These are phyloP conservation scores for Penicillium arizonense DNA, from an alignment of 495 filamentous ascomycete genomes.

Conservation along the genomic window DNA sequence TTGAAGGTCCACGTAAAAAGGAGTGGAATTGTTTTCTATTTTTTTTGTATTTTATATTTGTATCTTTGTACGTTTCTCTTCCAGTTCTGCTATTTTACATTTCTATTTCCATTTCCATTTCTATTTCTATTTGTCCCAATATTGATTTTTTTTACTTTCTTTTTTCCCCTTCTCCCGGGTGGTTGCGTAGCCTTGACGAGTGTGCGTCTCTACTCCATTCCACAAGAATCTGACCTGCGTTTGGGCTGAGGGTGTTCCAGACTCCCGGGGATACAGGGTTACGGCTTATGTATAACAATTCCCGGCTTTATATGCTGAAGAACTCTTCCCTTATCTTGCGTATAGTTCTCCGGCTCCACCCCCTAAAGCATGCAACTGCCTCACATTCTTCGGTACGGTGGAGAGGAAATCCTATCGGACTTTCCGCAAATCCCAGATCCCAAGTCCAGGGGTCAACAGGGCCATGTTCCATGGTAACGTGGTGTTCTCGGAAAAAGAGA, in stretches of 20 bases:
- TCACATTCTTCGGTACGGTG: not conserved
- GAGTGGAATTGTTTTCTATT: not conserved
- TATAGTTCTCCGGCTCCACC: not conserved
- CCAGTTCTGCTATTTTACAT: not conserved
- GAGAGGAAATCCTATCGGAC: not conserved
- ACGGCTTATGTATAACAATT: not conserved
- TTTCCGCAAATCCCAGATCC: not conserved
- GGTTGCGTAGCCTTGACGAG: conserved; percentile 25
- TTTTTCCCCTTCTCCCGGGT: conserved; percentile 19
- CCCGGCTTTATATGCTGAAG: not conserved
- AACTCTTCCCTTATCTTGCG: not conserved
- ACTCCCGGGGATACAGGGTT: conserved; percentile 1
- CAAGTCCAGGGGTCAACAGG: not conserved
- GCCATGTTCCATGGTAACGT: not conserved
- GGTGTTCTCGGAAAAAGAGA: not conserved
- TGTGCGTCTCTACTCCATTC: conserved; percentile 6
- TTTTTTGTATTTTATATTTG: conserved; percentile 1
- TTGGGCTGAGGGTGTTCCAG: conserved; percentile 6
- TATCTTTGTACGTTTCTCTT: not conserved
- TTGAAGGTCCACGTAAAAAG: conserved; percentile 8
- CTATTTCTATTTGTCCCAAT: not conserved
- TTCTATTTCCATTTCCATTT: conserved; percentile 5
- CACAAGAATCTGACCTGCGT: conserved; percentile 13
- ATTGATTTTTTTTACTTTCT: not conserved
- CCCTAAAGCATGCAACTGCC: not conserved